Conservation (phyloP, 352 stramenopile genomes). For the Phytophthora capsici region DNA sequence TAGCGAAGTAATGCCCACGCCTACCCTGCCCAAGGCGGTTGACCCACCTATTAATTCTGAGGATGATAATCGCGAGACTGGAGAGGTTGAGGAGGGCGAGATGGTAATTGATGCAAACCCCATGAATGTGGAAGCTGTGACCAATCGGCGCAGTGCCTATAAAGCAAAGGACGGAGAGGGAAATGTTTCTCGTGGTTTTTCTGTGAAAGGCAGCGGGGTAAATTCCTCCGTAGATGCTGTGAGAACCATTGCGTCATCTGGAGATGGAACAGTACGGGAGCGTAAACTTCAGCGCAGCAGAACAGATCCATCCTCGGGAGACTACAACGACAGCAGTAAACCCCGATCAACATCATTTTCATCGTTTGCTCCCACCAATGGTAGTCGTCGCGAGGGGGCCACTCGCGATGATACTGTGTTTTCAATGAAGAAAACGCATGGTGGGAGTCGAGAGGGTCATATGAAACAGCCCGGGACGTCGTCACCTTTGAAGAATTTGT, state of each 20-base stretch:
- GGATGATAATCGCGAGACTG: neutral
- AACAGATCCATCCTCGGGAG: slow-evolving; percentile 15
- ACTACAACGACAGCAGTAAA: slow-evolving; percentile 31
- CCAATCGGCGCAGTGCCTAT: neutral
- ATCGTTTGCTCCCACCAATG: slow-evolving; percentile 17
- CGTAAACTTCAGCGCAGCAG: slow-evolving; percentile 31
- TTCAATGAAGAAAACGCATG: slow-evolving; percentile 8
- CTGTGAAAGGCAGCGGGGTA: neutral
- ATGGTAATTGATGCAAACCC: slow-evolving; percentile 27
- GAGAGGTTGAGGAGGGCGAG: slow-evolving; percentile 37
- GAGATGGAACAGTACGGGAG: slow-evolving; percentile 14
- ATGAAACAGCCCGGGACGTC: slow-evolving; percentile 21
- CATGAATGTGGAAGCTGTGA: neutral
- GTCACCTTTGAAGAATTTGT: slow-evolving; percentile 26
- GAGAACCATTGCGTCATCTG: neutral
- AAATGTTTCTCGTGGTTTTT: neutral
- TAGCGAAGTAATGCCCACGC: neutral
- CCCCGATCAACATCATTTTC: slow-evolving; percentile 52
- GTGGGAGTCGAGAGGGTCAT: slow-evolving; percentile 24
- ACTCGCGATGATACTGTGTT: slow-evolving; percentile 7
- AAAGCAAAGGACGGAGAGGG: neutral
- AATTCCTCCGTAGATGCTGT: slow-evolving; percentile 8
- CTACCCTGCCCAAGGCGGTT: neutral
- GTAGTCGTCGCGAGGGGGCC: slow-evolving; percentile 9
- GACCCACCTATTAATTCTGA: too few species aligned